Evolutionary conservation across 2,329 filamentous ascomycete genomes (phyloP).

Genomic region (Diplodia seriata): DNA sequence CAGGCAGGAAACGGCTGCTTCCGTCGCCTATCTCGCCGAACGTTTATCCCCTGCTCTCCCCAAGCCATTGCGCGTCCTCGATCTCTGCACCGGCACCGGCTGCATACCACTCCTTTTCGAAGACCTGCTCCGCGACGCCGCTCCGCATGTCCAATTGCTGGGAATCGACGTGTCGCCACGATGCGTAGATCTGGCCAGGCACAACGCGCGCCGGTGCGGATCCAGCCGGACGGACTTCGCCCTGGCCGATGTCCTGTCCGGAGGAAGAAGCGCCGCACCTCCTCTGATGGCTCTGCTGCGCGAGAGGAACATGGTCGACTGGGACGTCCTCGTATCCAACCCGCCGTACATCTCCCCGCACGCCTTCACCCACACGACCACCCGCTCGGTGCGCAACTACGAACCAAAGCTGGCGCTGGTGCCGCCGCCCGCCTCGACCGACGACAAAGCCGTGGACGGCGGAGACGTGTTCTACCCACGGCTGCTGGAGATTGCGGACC

Average conservation of each 20-base stretch:
- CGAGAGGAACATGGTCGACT: constrained; percentile 9
- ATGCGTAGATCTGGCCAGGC: constrained; percentile 69
- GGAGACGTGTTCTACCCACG: constrained; percentile 71
- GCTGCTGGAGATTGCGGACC: constrained; percentile 63
- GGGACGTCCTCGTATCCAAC: constrained; percentile 75
- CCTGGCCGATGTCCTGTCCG: constrained; percentile 21
- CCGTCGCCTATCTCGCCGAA: constrained; percentile 43
- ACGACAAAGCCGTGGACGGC: neutral
- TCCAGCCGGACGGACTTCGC: constrained; percentile 31
- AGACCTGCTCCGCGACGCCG: constrained; percentile 58
- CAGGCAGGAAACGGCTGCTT: constrained; percentile 56
- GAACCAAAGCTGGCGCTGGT: constrained; percentile 86
- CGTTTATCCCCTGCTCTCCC: constrained; percentile 39
- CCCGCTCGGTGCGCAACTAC: constrained; percentile 76
- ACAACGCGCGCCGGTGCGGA: constrained; percentile 57
- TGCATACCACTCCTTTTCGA: constrained; percentile 84
- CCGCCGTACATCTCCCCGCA: constrained; percentile 84
- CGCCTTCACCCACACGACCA: constrained; percentile 68
- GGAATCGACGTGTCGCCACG: constrained; percentile 75
- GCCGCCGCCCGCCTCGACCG: constrained; percentile 33
- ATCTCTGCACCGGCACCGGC: constrained; percentile 89
- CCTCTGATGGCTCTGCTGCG: constrained; percentile 16
- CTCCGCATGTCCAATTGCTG: constrained; percentile 57
- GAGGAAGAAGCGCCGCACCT: neutral
- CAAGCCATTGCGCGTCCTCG: constrained; percentile 67